Evolutionary conservation across 495 filamentous ascomycete genomes (phyloP), one percentile per base, ranked within the genome.

Genomic region (Trichoderma erinaceum): DNA sequence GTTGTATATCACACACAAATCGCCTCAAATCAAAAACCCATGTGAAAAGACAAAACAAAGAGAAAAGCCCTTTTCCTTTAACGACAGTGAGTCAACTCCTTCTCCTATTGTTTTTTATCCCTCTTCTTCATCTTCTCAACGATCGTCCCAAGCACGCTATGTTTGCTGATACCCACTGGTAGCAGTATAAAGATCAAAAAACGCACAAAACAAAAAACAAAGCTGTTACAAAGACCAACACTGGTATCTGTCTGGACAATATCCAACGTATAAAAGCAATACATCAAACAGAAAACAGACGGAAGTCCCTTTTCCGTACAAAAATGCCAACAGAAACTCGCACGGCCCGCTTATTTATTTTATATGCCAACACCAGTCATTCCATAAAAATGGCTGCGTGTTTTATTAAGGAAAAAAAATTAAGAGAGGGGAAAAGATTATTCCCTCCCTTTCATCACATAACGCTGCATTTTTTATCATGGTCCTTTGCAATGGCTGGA

Each of bases 391-490:
- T 7, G 35, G 8, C 35, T 38, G 35, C 8, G 35, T 38, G 35
- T 38, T 38, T 10, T 38, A 10, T 38, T 7, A 46, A n/a, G 18
- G 32, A 35, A 70, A 69, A 15, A 41, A 44, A 64, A 2, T 38
- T 16, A n/a, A n/a, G 21, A 50, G 21, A 23, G 41, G 15, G 15
- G 15, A 23, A 65, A 43, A 65, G 4, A 4, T 2, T 10, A n/a
- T 4, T 16, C 5, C 2, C 16, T 23, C 7, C 1, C 6, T 35
- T 27, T 44, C 66, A 29, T 81, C 73, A 87, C 85, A 87, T 87
- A 48, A 87, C 75, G 18, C 77, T 69, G 70, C 85, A 88, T 67
- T 83, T 86, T 66, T 73, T 81, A 15, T 44, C 5, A 27, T 73
- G 12, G 35, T 56, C 66, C 41, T 67, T 64, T 3, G 71, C 69